Base-by-base conservation (phyloP, 164 flowering plant species). In the Vitis vinifera region DNA sequence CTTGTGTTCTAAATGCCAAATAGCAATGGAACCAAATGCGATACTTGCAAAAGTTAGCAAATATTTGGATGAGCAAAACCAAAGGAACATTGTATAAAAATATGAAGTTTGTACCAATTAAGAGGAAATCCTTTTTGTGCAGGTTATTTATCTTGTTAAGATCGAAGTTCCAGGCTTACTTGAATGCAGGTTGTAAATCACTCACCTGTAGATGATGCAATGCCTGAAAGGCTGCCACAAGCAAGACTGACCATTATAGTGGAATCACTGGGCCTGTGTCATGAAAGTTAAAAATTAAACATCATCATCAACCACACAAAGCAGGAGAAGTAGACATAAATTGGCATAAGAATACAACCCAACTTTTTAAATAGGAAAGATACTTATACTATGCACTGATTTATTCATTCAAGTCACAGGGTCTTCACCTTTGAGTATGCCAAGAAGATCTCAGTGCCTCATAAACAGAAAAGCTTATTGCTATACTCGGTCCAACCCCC, bases 401-500 rank as follows among this genome's bases (percentile, higher is more conserved):
- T 58, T 23, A 50, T 37, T 74, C 10, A 53, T 71, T 52, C 65
- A 11, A 59, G 37, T 55, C 9, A 31, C 15, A 59, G 56, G 60
- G n/a, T 27, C 14, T 44, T 68, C 60, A 92, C 97, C 97, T 89
- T 70, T 64, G 77, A 66, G 80, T 71, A 17, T 74, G 86, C 95
- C 97, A 92, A 44, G 55, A 75, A 53, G 90, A 74, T 78, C 89
- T 85, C 77, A 89, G 80, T 31, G 86, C 78, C 77, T 92, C 95
- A 73, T 90, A 92, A 56, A 85, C 91, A 9, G 95, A 81, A 77
- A 90, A 92, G 82, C 90, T 92, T 75, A 92, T 88, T 47, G 97
- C 95, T 79, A 92, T 74, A 72, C 84, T 89, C 0, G 95, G 95
- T 16, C 93, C 97, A 80, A 92, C 95, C 53, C 95, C 94, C 97